Conservation (phyloP, 495 filamentous ascomycete genomes). For the Penicillium canescens region DNA sequence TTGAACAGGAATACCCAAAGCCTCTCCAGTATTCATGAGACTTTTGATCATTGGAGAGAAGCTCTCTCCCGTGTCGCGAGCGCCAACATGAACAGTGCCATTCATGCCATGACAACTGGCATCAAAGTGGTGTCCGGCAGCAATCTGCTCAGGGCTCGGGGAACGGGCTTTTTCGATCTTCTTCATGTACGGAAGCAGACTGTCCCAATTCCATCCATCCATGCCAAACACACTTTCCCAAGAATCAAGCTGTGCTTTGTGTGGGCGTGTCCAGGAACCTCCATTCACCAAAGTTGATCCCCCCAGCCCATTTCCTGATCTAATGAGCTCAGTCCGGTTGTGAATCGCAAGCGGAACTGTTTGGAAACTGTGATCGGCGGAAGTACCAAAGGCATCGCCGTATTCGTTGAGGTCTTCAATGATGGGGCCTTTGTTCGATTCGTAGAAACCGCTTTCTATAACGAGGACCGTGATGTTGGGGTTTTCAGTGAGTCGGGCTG, state of each 20-base stretch:
- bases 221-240: constrained; percentile 52
- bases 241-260: constrained; percentile 46
- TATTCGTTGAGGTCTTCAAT: constrained; percentile 36
- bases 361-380: constrained; percentile 17
- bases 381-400: constrained; percentile 34
- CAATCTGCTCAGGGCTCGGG: constrained; percentile 16
- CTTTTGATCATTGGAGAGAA: constrained; percentile 22
- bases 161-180: constrained; percentile 18
- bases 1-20: constrained; percentile 15
- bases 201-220: constrained; percentile 53
- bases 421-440: constrained; percentile 29
- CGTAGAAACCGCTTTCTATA: constrained; percentile 49
- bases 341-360: constrained; percentile 17
- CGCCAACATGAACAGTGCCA: constrained; percentile 26
- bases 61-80: constrained; percentile 17
- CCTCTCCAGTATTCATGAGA: constrained; percentile 20
- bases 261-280: constrained; percentile 45
- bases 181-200: constrained; percentile 43
- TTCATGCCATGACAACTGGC: constrained; percentile 25
- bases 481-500: constrained; percentile 46
- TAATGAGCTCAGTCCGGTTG: constrained; percentile 13
- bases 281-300: constrained; percentile 60
- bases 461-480: constrained; percentile 48
- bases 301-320: constrained; percentile 40
- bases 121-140: constrained; percentile 23